A percentile compares a stretch with the other conserved stretches of the same genome.
Evolutionary conservation across 305 asterid species (phyloP).

Genomic region (Ajuga reptans): DNA sequence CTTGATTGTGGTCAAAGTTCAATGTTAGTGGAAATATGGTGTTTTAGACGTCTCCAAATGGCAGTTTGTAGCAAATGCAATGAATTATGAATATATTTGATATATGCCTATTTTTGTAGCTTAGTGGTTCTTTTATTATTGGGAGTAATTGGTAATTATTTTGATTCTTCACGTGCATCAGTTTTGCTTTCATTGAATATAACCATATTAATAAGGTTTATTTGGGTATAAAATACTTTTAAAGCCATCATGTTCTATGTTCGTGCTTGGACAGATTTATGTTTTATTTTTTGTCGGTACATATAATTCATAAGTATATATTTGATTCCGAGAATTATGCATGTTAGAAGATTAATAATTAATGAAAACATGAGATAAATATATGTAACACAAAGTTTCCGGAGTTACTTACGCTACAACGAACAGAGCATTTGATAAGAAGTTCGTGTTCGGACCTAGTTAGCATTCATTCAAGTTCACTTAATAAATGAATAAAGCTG

Average conservation of each 20-base stretch:
- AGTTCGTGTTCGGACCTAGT: no score
- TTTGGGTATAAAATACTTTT: slow-evolving; percentile 16
- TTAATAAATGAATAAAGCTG: no score
- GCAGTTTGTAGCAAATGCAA: slow-evolving; percentile 11
- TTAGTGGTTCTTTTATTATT: slow-evolving; percentile 18
- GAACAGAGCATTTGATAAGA: no score
- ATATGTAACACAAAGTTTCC: no score
- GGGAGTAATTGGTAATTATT: slow-evolving; percentile 20
- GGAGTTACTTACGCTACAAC: no score
- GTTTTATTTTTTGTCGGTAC: background rate
- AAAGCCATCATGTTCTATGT: background rate
- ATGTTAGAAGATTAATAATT: no score
- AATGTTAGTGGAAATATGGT: background rate
- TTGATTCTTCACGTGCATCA: slow-evolving; percentile 18
- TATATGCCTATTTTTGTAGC: slow-evolving; percentile 25
- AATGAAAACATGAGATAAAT: no score
- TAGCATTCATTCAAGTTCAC: no score
- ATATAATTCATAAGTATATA: background rate
- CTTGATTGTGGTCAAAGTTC: slow-evolving; percentile 27
- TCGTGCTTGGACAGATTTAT: no score
- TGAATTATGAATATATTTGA: background rate
- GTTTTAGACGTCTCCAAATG: slow-evolving; percentile 21
- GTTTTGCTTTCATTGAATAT: slow-evolving; percentile 26
- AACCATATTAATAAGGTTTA: background rate
- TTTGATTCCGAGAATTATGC: no score